Evolutionary conservation across 495 filamentous ascomycete species (phyloP).

Genomic region (Aspergillus nidulans): DNA sequence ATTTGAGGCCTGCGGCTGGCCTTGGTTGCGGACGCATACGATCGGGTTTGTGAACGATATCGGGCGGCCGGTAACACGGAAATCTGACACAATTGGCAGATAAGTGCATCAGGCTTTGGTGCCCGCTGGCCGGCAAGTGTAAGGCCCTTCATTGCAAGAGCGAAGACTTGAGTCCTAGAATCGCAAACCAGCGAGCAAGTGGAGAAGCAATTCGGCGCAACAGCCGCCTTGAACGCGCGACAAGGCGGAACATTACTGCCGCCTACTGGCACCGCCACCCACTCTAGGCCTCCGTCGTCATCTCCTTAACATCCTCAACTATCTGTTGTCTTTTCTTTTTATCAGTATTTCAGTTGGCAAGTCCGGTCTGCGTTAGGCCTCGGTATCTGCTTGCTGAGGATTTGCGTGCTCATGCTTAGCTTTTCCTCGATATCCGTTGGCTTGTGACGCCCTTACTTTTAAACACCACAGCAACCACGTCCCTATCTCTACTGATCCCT

Average conservation of each 20-base stretch:
- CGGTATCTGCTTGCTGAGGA: neutral
- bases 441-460: constrained; percentile 1
- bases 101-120: constrained; percentile 18
- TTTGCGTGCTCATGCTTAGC: constrained; percentile 10
- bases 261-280: constrained; percentile 15
- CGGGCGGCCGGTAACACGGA: constrained; percentile 21
- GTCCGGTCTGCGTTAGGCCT: neutral
- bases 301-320: constrained; percentile 3
- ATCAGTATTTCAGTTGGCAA: neutral
- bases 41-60: constrained; percentile 19
- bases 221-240: constrained; percentile 1
- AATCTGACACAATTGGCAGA: constrained; percentile 40
- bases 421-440: constrained; percentile 9
- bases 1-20: constrained; percentile 9
- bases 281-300: constrained; percentile 8
- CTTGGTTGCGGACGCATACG: constrained; percentile 10
- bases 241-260: constrained; percentile 21
- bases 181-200: constrained; percentile 12
- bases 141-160: constrained; percentile 32
- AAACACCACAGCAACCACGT: constrained; percentile 8
- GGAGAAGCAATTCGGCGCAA: constrained; percentile 8
- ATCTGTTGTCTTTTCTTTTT: constrained; percentile 1
- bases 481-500: constrained; percentile 1
- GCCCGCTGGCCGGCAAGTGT: constrained; percentile 25
- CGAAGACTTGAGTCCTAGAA: neutral